These are phyloP conservation scores for Penicillium griseofulvum DNA, from an alignment of 2,329 filamentous ascomycete genomes.

Conservation along the genomic window DNA sequence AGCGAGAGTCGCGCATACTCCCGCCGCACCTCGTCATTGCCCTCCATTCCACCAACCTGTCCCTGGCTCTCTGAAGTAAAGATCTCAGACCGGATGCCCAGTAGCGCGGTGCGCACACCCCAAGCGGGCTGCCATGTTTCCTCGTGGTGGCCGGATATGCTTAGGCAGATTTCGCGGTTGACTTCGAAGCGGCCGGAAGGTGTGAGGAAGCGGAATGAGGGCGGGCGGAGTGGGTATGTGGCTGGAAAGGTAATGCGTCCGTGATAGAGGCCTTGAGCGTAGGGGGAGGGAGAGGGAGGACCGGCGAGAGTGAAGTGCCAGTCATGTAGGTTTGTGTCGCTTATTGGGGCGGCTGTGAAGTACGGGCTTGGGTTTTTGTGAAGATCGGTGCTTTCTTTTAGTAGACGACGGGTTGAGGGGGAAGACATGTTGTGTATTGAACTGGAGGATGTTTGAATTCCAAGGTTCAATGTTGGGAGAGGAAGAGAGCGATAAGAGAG, in stretches of 20 bases:
- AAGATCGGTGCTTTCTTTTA: slow-evolving; percentile 89
- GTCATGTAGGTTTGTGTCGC: slow-evolving; percentile 89
- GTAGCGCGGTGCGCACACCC: slow-evolving; percentile 86
- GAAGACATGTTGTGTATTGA: slow-evolving; percentile 23
- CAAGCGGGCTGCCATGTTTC: slow-evolving; percentile 99
- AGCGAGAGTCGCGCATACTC: slow-evolving; percentile 67
- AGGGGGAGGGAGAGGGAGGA: slow-evolving; percentile 77
- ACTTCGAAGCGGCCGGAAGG: slow-evolving; percentile 91
- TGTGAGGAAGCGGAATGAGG: slow-evolving; percentile 92
- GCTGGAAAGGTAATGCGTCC: slow-evolving; percentile 89
- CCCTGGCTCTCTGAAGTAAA: slow-evolving; percentile 90
- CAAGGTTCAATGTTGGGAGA: background rate
- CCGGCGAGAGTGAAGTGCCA: slow-evolving; percentile 99
- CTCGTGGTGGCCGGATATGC: slow-evolving; percentile 91
- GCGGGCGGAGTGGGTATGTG: slow-evolving; percentile 85
- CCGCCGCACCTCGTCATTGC: slow-evolving; percentile 63
- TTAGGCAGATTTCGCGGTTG: slow-evolving; percentile 94
- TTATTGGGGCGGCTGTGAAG: slow-evolving; percentile 73
- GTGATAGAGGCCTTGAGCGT: slow-evolving; percentile 83
- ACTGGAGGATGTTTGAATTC: background rate
- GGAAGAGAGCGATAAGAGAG: background rate
- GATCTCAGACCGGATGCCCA: slow-evolving; percentile 70
- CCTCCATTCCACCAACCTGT: slow-evolving; percentile 86
- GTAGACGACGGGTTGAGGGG: slow-evolving; percentile 37
- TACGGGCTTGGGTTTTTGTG: slow-evolving; percentile 75